These are phyloP conservation scores for Rhodotorula graminis DNA, from an alignment of 768 basidiomycete genomes.

Conservation along the genomic window DNA sequence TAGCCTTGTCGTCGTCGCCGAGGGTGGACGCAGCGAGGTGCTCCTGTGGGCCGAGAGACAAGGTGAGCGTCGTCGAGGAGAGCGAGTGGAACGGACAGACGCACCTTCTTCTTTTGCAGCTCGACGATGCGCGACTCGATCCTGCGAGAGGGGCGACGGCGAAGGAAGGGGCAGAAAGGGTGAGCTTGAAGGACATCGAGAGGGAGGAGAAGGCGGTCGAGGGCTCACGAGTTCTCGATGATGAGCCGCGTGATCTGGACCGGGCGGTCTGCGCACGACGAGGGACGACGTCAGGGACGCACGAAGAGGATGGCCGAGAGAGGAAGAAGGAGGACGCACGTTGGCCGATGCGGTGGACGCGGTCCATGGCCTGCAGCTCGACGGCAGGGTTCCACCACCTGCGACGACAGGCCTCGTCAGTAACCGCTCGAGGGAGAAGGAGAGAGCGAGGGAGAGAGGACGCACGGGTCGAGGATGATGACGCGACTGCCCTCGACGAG, in stretches of 20 bases:
- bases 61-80: neutral
- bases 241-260: slow-evolving; percentile 90
- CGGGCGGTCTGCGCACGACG: slow-evolving; percentile 62
- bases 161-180: too few species aligned
- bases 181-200: neutral
- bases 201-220: neutral
- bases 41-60: neutral
- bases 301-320: neutral
- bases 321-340: slow-evolving; percentile 2
- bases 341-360: slow-evolving; percentile 38
- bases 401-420: too few species aligned
- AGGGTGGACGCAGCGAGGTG: slow-evolving; percentile 34
- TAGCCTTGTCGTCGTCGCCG: slow-evolving; percentile 58
- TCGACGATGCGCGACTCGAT: slow-evolving; percentile 94
- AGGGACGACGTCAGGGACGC: neutral
- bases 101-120: slow-evolving; percentile 71
- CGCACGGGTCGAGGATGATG: slow-evolving; percentile 49
- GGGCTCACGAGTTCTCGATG: slow-evolving; percentile 66
- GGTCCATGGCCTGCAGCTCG: slow-evolving; percentile 44
- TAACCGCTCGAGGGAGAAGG: too few species aligned
- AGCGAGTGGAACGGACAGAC: too few species aligned
- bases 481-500: slow-evolving; percentile 57
- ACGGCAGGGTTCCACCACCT: slow-evolving; percentile 85
- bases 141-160: slow-evolving; percentile 43
- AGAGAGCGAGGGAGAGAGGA: neutral